A percentile compares a stretch with the other conserved stretches of the same genome.
These are phyloP conservation scores for Lichenothelia convexa DNA, from an alignment of 495 filamentous ascomycete species.

Conservation along the genomic window DNA sequence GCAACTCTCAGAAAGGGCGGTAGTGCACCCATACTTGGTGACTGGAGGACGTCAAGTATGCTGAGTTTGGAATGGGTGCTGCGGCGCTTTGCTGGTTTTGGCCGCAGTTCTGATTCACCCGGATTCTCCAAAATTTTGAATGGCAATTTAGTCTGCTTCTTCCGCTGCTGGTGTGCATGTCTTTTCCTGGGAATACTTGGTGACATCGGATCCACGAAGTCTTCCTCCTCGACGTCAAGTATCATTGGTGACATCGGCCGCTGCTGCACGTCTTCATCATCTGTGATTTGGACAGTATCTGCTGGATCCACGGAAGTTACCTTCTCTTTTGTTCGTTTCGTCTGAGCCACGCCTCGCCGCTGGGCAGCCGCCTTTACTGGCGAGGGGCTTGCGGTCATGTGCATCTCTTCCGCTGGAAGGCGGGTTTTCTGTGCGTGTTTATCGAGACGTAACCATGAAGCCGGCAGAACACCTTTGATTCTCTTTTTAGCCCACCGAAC, in stretches of 20 bases:
- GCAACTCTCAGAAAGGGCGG: conserved; percentile 70
- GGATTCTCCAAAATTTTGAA: background rate
- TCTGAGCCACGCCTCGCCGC: conserved; percentile 33
- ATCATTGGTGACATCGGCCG: conserved; percentile 14
- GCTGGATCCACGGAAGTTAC: background rate
- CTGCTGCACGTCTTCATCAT: background rate
- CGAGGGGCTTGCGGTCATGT: conserved; percentile 4
- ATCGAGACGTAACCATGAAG: conserved; percentile 74
- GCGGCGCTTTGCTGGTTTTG: conserved; percentile 19
- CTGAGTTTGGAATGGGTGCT: conserved; percentile 34
- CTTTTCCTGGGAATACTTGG: conserved; percentile 16
- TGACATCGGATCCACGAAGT: conserved; percentile 40
- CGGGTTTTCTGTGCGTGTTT: conserved; percentile 22
- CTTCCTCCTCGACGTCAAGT: conserved; percentile 34
- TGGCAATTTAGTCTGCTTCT: conserved; percentile 11
- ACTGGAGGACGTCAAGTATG: conserved; percentile 47
- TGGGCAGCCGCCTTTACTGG: conserved; percentile 17
- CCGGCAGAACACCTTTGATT: conserved; percentile 75
- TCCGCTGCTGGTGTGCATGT: conserved; percentile 1
- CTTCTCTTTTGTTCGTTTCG: background rate
- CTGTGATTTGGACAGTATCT: background rate
- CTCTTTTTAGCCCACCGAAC: conserved; percentile 29
- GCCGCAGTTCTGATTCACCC: background rate
- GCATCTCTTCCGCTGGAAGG: conserved; percentile 22
- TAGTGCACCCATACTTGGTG: conserved; percentile 13